These are phyloP conservation scores for Litchi chinensis DNA, from an alignment of 345 rosid genomes.

Conservation along the genomic window DNA sequence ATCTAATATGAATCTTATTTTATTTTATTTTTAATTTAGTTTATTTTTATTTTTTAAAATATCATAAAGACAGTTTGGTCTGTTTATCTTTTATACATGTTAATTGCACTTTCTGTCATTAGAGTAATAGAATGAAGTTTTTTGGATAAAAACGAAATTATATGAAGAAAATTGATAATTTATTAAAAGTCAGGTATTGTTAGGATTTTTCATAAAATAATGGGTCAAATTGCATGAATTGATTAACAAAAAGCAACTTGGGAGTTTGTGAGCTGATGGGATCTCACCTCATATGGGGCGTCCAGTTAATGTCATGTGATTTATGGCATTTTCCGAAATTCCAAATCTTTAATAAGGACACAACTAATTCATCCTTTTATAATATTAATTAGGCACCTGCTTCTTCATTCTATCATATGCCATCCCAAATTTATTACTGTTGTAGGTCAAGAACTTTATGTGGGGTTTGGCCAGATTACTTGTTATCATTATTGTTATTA, in stretches of 20 bases:
- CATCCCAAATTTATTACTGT: conserved; percentile 2
- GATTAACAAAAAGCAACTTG: conserved; percentile 17
- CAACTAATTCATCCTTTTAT: not conserved
- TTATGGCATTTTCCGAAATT: conserved; percentile 34
- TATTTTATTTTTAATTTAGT: no score
- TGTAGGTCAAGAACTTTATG: conserved; percentile 15
- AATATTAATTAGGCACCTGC: not conserved
- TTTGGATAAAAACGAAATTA: no score
- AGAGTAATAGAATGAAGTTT: no score
- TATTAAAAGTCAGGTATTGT: no score
- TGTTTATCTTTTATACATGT: no score
- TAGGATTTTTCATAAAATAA: not conserved
- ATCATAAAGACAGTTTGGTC: no score
- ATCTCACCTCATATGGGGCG: conserved; percentile 51
- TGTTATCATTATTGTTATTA: not conserved
- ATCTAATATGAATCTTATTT: no score
- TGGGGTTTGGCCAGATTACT: conserved; percentile 17
- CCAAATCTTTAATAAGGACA: not conserved
- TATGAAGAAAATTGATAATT: no score
- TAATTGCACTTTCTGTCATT: no score
- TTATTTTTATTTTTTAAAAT: no score
- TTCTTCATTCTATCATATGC: not conserved
- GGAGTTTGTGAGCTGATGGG: conserved; percentile 29
- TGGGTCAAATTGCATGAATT: conserved; percentile 13
- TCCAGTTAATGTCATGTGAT: conserved; percentile 44